Evolutionary conservation across 2,329 filamentous ascomycete genomes (phyloP).

Genomic region (Aspergillus sp.): DNA sequence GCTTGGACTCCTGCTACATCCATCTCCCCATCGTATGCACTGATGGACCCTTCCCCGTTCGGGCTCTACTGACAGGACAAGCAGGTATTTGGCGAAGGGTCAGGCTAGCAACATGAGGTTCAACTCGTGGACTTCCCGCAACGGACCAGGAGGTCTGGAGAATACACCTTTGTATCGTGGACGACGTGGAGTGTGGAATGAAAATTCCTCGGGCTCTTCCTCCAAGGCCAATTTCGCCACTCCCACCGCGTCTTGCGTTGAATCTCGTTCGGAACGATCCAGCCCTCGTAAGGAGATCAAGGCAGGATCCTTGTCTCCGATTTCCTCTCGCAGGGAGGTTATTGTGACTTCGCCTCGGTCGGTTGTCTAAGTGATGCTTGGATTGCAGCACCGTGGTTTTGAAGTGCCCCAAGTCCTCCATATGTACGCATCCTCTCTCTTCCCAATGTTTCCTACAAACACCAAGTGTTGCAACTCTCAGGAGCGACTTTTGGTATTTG

Average conservation of each 20-base stretch:
- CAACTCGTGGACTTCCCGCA: slow-evolving; percentile 42
- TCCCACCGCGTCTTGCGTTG: slow-evolving; percentile 31
- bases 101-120: slow-evolving; percentile 35
- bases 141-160: slow-evolving; percentile 40
- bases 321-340: slow-evolving; percentile 43
- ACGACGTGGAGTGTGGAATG: slow-evolving; percentile 34
- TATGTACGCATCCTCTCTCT: neutral
- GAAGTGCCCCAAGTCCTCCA: neutral
- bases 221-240: slow-evolving; percentile 34
- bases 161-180: slow-evolving; percentile 41
- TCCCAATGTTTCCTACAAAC: neutral
- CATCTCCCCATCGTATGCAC: slow-evolving; percentile 50
- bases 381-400: neutral
- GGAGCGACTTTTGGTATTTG: neutral
- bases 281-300: slow-evolving; percentile 45
- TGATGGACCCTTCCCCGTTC: slow-evolving; percentile 1
- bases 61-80: slow-evolving; percentile 29
- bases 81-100: slow-evolving; percentile 44
- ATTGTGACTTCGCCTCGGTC: slow-evolving; percentile 39
- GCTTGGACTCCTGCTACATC: slow-evolving; percentile 52
- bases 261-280: slow-evolving; percentile 38
- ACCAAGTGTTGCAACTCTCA: slow-evolving; percentile 1
- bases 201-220: slow-evolving; percentile 37
- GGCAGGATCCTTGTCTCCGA: slow-evolving; percentile 40
- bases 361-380: slow-evolving; percentile 24